Conservation (phyloP, 2,329 filamentous ascomycete species). For the Fusarium nisikadoi region DNA sequence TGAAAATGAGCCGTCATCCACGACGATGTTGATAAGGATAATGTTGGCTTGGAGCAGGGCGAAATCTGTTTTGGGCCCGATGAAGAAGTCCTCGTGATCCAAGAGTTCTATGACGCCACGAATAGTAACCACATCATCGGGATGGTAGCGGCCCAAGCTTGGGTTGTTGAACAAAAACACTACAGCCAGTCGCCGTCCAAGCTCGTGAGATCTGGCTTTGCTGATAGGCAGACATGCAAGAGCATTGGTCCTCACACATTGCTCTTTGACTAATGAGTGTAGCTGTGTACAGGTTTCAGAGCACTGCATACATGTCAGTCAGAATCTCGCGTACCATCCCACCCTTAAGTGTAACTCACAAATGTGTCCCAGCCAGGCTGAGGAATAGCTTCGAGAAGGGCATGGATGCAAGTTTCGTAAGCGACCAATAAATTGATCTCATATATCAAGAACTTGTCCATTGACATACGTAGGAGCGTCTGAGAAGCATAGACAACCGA, state of each 20-base stretch:
- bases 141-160: conserved; percentile 52
- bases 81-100: conserved; percentile 59
- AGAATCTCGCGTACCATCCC: background rate
- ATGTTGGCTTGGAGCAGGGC: conserved; percentile 72
- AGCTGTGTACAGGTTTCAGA: conserved; percentile 59
- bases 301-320: conserved; percentile 54
- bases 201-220: conserved; percentile 62
- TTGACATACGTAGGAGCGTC: conserved; percentile 64
- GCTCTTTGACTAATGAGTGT: conserved; percentile 54
- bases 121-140: conserved; percentile 56
- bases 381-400: conserved; percentile 57
- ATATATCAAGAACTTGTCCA: conserved; percentile 62
- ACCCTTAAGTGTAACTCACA: conserved; percentile 48
- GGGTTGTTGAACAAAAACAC: conserved; percentile 68
- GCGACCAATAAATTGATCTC: conserved; percentile 54
- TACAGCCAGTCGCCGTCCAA: conserved; percentile 74
- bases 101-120: conserved; percentile 60
- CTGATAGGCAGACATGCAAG: conserved; percentile 68
- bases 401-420: conserved; percentile 57
- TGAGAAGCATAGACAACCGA: conserved; percentile 55
- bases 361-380: conserved; percentile 52
- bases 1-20: conserved; percentile 68
- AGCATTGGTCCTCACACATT: conserved; percentile 67
- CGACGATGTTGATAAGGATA: conserved; percentile 76
- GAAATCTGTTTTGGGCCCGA: conserved; percentile 72